Evolutionary conservation across 169 alveolate genomes (phyloP).

Genomic region (Eimeria necatrix): DNA sequence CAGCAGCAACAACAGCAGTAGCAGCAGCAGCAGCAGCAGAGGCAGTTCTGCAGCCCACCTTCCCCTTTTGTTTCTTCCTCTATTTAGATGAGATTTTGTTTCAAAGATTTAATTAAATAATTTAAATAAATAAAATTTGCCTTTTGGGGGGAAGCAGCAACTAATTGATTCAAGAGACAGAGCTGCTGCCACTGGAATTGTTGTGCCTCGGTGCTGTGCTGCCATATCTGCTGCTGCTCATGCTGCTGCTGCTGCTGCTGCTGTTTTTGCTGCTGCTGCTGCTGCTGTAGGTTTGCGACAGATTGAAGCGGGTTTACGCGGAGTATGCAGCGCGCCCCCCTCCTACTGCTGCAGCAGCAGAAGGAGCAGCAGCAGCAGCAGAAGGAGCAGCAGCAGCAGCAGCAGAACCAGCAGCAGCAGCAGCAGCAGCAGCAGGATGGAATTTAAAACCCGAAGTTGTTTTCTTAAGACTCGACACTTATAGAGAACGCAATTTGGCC

Average conservation of each 20-base stretch:
- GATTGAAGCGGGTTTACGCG: conserved; percentile 93
- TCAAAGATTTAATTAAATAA: no score
- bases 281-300: conserved; percentile 87
- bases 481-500: conserved; percentile 95
- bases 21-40: neutral
- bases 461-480: conserved; percentile 95
- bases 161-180: no score
- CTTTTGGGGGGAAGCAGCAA: no score
- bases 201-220: neutral
- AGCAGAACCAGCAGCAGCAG: conserved; percentile 82
- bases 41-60: neutral
- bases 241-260: neutral
- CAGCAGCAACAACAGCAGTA: no score
- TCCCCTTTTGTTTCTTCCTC: no score
- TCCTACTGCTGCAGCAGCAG: conserved; percentile 82
- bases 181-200: no score
- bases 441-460: conserved; percentile 93
- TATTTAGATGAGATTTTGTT: no score
- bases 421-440: conserved; percentile 87
- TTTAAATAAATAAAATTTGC: no score
- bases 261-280: neutral
- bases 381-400: no score
- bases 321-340: conserved; percentile 83
- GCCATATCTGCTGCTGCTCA: neutral
- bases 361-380: conserved; percentile 45